Evolutionary conservation across 495 filamentous ascomycete genomes (phyloP), one percentile per base, ranked within the genome.

Genomic region (Aspergillus cristatus): DNA sequence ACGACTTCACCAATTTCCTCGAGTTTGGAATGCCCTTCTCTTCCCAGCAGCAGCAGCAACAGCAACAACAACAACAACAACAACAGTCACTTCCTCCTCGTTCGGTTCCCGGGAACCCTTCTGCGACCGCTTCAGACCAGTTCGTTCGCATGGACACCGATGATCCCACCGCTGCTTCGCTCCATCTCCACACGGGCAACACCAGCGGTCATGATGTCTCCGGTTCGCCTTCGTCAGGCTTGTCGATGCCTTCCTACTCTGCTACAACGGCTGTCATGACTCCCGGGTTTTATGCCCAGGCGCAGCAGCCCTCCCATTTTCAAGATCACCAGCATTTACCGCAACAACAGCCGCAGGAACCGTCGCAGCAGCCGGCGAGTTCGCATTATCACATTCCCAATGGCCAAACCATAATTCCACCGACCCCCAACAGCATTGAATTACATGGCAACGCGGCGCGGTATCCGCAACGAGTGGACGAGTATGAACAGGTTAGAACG

Each of bases 381-480:
- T 56, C 62, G 25, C 54, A 64, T 16, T 50, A 54, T 22, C 41
- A 50, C 18, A 14, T 15, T 15, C 57, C 40, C 26, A 75, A 80
- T 17, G 67, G 73, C 34, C 68, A 72, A 37, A 63, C 60, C 28
- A 79, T 86, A 48, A 81, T 96, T 15, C 91, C 91, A 6, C 89
- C 87, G 7, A 98, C 91, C 1, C 91, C 91, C 1, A 90, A 89
- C 50, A 96, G 91, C 54, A 72, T 90, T 30, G 88, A 97, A 53
- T 71, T 97, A 51, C 85, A 87, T 43, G 81, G 81, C 11, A 73
- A 72, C 34, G 74, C 72, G 7, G 60, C 66, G 28, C 78, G 79
- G 30, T 81, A 78, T 35, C 80, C 79, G 44, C 63, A 72, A 46
- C 71, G 61, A 29, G 68, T 68, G 58, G 84, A 70, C 53, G 73